Conservation (phyloP, 352 stramenopile species). For the Pythium monospermum region DNA sequence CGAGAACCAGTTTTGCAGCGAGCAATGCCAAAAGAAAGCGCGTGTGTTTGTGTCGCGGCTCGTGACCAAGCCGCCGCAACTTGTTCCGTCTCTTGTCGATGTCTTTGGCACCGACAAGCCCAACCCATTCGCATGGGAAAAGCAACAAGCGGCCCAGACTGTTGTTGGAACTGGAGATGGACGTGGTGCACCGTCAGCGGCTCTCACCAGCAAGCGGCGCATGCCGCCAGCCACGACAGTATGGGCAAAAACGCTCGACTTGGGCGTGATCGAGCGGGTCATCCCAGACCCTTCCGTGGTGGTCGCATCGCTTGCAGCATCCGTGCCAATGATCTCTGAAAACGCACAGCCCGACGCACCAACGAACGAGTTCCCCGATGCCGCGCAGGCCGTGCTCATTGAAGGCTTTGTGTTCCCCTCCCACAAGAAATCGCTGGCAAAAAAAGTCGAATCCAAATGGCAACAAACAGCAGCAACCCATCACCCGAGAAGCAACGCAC, state of each 20-base stretch:
- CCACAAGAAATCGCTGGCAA: constrained; percentile 71
- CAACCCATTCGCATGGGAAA: constrained; percentile 62
- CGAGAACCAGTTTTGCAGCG: constrained; percentile 81
- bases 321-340: constrained; percentile 33
- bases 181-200: not conserved
- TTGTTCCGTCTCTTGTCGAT: constrained; percentile 71
- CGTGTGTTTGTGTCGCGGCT: constrained; percentile 56
- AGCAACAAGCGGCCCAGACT: not conserved
- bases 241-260: constrained; percentile 70
- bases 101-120: constrained; percentile 78
- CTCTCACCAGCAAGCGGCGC: constrained; percentile 6
- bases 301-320: constrained; percentile 9
- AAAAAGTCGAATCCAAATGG: constrained; percentile 58
- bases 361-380: constrained; percentile 44
- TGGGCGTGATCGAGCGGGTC: constrained; percentile 62
- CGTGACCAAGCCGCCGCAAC: constrained; percentile 67
- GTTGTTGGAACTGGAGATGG: not conserved
- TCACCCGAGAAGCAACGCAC: too few relatives aligned
- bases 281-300: constrained; percentile 21
- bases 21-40: constrained; percentile 71
- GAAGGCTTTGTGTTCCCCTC: constrained; percentile 81
- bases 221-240: constrained; percentile 49
- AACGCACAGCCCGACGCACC: constrained; percentile 31
- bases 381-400: constrained; percentile 61
- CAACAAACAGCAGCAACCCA: constrained; percentile 8